Evolutionary conservation across 116 monocot species (phyloP).

Genomic region (Trichopus zeylanicus): DNA sequence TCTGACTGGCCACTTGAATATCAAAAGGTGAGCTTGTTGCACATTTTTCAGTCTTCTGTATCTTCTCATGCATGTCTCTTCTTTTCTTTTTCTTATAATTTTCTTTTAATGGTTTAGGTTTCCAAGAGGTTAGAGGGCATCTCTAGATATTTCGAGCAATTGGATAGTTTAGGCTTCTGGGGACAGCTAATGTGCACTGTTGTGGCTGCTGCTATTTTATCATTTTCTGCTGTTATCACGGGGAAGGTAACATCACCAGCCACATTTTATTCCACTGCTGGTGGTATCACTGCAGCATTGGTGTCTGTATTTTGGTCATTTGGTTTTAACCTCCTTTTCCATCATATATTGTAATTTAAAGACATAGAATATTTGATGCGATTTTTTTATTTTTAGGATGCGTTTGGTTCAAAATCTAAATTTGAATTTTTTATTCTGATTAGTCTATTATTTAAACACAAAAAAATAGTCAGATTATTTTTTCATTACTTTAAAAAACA

Average conservation of each 20-base stretch:
- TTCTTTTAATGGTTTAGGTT: constrained; percentile 48
- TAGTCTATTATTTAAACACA: too few species aligned
- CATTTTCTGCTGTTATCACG: constrained; percentile 75
- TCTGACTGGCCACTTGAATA: too few species aligned
- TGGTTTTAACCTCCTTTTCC: constrained; percentile 89
- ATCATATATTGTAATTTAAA: too few species aligned
- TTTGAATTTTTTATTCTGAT: too few species aligned
- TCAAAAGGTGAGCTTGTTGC: not conserved
- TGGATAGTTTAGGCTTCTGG: constrained; percentile 93
- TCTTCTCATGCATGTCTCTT: not conserved
- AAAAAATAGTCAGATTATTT: too few species aligned
- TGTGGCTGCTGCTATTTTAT: constrained; percentile 85
- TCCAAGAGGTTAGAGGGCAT: constrained; percentile 79
- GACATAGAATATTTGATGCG: constrained; percentile 70
- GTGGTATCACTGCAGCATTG: constrained; percentile 83
- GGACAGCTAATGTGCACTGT: constrained; percentile 80
- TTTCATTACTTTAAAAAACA: too few species aligned
- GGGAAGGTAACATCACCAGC: constrained; percentile 79
- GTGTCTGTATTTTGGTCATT: constrained; percentile 96
- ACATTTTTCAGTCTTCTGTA: not conserved
- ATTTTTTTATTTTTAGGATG: too few species aligned
- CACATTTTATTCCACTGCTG: constrained; percentile 91
- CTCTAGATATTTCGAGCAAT: constrained; percentile 72
- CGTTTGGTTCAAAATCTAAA: too few species aligned
- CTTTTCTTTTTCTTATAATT: not conserved